These are phyloP conservation scores for Gigaspora rosea DNA, from an alignment of 192 early-diverging fungal genomes.

Conservation along the genomic window DNA sequence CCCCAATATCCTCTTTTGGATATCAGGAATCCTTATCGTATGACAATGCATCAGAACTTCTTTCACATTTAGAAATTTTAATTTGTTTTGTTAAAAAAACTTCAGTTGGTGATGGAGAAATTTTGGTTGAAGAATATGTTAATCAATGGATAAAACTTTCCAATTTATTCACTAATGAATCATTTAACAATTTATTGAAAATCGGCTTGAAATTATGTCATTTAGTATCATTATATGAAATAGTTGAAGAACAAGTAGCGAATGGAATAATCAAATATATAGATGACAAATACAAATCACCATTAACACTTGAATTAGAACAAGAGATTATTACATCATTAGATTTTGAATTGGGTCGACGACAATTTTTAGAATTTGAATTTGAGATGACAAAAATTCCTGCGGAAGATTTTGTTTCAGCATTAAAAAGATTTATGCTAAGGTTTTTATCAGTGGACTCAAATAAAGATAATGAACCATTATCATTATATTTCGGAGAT, in stretches of 20 bases:
- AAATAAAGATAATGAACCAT: too few species aligned
- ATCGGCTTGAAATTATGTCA: conserved; percentile 12
- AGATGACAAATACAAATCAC: conserved; percentile 14
- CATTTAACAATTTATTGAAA: neutral
- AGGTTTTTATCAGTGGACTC: neutral
- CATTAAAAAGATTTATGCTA: conserved; percentile 20
- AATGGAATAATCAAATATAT: conserved; percentile 5
- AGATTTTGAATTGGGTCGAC: neutral
- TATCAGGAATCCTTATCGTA: neutral
- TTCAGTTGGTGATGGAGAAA: conserved; percentile 3
- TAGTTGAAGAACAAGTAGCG: conserved; percentile 26
- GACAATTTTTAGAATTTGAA: too few species aligned
- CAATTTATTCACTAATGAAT: neutral
- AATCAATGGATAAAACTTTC: conserved; percentile 26
- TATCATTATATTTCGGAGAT: neutral
- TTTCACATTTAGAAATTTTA: conserved; percentile 30
- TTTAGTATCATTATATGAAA: conserved; percentile 29
- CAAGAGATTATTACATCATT: neutral
- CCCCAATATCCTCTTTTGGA: neutral
- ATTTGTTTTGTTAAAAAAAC: conserved; percentile 35
- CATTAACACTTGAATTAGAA: neutral
- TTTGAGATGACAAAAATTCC: neutral
- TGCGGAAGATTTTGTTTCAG: neutral
- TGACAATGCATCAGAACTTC: conserved; percentile 19
- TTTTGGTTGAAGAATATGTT: conserved; percentile 25